Conservation (phyloP, 2,329 filamentous ascomycete species). For the Botrytis tulipae region DNA sequence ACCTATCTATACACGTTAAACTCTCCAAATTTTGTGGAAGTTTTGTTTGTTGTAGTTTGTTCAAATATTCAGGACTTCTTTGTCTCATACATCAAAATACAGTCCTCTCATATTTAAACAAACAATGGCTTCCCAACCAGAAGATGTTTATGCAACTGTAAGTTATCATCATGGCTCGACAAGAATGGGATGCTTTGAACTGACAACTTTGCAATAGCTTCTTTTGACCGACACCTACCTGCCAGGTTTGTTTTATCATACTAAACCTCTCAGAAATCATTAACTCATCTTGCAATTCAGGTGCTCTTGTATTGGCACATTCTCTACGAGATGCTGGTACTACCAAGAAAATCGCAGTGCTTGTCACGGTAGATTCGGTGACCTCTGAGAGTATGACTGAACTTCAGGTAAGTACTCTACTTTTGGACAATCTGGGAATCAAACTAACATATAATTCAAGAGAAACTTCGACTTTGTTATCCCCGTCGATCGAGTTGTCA, state of each 20-base stretch:
- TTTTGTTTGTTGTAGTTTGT: neutral
- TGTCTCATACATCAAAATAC: neutral
- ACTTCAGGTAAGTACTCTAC: slow-evolving; percentile 60
- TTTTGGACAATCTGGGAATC: neutral
- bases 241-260: slow-evolving; percentile 62
- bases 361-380: slow-evolving; percentile 79
- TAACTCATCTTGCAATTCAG: slow-evolving; percentile 47
- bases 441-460: slow-evolving; percentile 45
- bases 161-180: slow-evolving; percentile 27
- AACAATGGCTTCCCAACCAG: slow-evolving; percentile 44
- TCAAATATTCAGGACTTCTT: neutral
- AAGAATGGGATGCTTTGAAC: slow-evolving; percentile 14
- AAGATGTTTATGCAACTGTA: slow-evolving; percentile 67
- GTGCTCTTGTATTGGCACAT: slow-evolving; percentile 89
- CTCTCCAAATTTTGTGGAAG: neutral
- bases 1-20: neutral
- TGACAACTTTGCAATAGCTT: slow-evolving; percentile 58
- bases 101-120: slow-evolving; percentile 18
- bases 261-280: slow-evolving; percentile 21
- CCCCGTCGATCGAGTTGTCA: slow-evolving; percentile 76
- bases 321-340: slow-evolving; percentile 90
- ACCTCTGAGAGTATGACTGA: slow-evolving; percentile 72
- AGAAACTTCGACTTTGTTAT: slow-evolving; percentile 85
- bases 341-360: slow-evolving; percentile 77
- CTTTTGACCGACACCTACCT: slow-evolving; percentile 90